Evolutionary conservation across 768 basidiomycete genomes (phyloP).

Genomic region (Phlebiopsis flavidoalba): DNA sequence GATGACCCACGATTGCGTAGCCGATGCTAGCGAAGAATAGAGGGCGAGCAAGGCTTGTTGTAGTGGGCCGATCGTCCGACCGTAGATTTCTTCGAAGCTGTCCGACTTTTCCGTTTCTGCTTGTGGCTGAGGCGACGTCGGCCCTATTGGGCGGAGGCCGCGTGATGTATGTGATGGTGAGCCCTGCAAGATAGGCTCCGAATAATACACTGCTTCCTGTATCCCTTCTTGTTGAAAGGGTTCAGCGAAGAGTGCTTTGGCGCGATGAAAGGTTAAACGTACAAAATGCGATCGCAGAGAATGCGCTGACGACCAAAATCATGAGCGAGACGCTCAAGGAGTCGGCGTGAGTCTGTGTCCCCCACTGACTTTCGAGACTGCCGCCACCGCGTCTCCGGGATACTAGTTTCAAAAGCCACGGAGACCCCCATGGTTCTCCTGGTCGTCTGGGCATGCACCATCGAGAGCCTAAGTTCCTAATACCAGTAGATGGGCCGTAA

Average conservation of each 20-base stretch:
- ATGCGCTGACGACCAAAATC: conserved; percentile 33
- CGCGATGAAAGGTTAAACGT: conserved; percentile 4
- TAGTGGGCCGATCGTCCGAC: conserved; percentile 27
- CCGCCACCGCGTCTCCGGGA: neutral
- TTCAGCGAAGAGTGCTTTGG: neutral
- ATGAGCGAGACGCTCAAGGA: conserved; percentile 27
- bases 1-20: conserved; percentile 27
- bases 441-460: conserved; percentile 18
- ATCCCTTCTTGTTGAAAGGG: conserved; percentile 10
- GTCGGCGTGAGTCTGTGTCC: conserved; percentile 18
- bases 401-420: neutral
- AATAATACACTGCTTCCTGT: conserved; percentile 56
- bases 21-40: conserved; percentile 69
- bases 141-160: conserved; percentile 2
- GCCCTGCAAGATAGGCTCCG: conserved; percentile 57
- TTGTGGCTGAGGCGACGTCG: no score
- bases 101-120: neutral
- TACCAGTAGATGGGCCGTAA: conserved; percentile 19
- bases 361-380: conserved; percentile 8
- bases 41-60: conserved; percentile 39
- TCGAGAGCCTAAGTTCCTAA: conserved; percentile 10
- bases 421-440: conserved; percentile 13
- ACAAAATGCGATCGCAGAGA: conserved; percentile 44
- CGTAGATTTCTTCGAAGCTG: conserved; percentile 17
- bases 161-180: conserved; percentile 37